Evolutionary conservation across 2,329 filamentous ascomycete species (phyloP).

Genomic region (Monilinia vaccinii-corymbosi): DNA sequence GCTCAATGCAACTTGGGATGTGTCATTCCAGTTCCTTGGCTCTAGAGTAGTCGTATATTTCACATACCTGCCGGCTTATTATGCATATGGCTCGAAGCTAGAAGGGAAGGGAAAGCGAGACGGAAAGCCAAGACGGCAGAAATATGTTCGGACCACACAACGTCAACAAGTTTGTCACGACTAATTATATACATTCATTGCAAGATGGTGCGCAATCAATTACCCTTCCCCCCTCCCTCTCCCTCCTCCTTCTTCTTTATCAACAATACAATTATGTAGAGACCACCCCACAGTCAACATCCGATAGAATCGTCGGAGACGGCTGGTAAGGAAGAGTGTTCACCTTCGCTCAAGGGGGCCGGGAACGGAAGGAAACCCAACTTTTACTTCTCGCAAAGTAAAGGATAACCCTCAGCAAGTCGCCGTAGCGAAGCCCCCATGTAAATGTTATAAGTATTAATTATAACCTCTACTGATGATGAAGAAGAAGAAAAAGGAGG

Average conservation of each 20-base stretch:
- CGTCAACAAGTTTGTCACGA: background rate
- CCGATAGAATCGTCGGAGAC: conserved; percentile 30
- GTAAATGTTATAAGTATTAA: conserved; percentile 32
- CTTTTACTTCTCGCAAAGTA: conserved; percentile 14
- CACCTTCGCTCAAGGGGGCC: conserved; percentile 33
- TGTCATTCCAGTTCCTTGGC: conserved; percentile 3
- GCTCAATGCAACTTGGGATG: background rate
- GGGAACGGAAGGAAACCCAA: conserved; percentile 36
- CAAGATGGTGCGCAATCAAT: no score
- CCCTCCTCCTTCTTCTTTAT: no score
- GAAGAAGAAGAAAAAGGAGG: conserved; percentile 23
- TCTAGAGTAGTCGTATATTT: background rate
- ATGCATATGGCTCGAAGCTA: no score
- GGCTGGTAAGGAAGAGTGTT: conserved; percentile 37
- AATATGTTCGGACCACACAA: background rate
- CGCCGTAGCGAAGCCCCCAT: conserved; percentile 33
- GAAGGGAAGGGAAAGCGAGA: background rate
- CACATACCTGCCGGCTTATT: background rate
- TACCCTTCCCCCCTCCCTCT: no score
- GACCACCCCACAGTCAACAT: conserved; percentile 37
- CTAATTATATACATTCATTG: no score
- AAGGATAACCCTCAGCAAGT: conserved; percentile 34
- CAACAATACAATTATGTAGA: conserved; percentile 33
- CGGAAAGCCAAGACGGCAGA: background rate
- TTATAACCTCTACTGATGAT: conserved; percentile 32